Evolutionary conservation across 225 moss, liverwort and hornwort species (phyloP).

Genomic region (Marchantia polymorpha): DNA sequence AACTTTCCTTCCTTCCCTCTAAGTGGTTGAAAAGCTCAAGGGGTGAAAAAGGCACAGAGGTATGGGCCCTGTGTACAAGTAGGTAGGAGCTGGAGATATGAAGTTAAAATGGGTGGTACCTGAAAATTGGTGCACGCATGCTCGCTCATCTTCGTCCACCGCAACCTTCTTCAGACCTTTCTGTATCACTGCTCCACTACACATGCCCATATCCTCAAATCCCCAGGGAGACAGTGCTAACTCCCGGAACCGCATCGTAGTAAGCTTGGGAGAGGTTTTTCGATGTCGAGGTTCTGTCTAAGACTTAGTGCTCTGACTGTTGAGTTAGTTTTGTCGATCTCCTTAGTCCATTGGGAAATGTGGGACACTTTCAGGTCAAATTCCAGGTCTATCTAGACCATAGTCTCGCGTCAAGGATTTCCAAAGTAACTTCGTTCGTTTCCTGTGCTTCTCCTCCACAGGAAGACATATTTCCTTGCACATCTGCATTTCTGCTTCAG

Average conservation of each 20-base stretch:
- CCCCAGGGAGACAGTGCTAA: slow-evolving; percentile 33
- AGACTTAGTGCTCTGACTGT: too few species aligned
- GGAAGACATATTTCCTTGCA: too few species aligned
- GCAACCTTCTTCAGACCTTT: slow-evolving; percentile 39
- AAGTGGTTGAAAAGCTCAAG: neutral
- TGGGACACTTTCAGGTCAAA: too few species aligned
- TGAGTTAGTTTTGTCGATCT: too few species aligned
- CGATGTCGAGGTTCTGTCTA: too few species aligned
- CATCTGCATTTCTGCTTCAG: too few species aligned
- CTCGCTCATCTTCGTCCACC: slow-evolving; percentile 37
- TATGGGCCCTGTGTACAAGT: neutral
- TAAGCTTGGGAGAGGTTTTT: slow-evolving; percentile 1
- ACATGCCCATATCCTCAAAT: slow-evolving; percentile 47
- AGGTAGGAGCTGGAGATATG: neutral
- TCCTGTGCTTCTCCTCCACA: too few species aligned
- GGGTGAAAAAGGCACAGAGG: neutral
- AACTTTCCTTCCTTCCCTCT: too few species aligned
- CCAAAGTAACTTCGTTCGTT: too few species aligned
- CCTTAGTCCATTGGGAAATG: too few species aligned
- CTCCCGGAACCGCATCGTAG: slow-evolving; percentile 26
- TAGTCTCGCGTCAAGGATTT: too few species aligned
- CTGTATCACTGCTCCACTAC: slow-evolving; percentile 49
- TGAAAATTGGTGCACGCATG: slow-evolving; percentile 40
- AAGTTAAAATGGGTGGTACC: slow-evolving; percentile 12
- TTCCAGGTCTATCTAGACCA: too few species aligned